These are phyloP conservation scores for Aegilops longissima DNA, from an alignment of 176 grass and related monocot species.

Conservation along the genomic window DNA sequence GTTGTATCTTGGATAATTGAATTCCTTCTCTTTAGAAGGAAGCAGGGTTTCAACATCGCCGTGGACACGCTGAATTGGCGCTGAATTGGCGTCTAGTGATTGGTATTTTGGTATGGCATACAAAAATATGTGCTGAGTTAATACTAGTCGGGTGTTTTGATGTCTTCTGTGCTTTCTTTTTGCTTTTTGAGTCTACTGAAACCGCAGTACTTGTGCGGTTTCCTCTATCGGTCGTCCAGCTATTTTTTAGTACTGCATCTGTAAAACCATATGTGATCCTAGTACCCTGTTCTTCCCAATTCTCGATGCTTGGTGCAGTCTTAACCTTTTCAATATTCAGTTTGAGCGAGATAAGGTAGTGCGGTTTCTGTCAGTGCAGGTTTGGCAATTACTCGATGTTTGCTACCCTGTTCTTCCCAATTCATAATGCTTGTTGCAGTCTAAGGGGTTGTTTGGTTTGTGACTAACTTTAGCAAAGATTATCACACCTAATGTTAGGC, in stretches of 20 bases:
- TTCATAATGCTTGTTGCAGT: too few relatives aligned
- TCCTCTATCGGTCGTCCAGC: conserved; percentile 8
- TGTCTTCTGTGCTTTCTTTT: background rate
- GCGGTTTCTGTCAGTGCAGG: too few relatives aligned
- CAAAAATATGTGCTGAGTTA: conserved; percentile 25
- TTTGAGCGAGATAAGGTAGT: background rate
- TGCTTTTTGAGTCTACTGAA: conserved; percentile 24
- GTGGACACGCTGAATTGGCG: background rate
- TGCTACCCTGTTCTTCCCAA: too few relatives aligned
- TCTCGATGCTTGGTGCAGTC: background rate
- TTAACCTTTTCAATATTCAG: background rate
- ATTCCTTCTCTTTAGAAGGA: conserved; percentile 29
- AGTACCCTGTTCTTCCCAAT: background rate
- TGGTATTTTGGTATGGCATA: conserved; percentile 26
- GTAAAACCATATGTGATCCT: conserved; percentile 12
- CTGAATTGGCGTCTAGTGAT: conserved; percentile 19
- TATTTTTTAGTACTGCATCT: conserved; percentile 9
- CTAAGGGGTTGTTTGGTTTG: too few relatives aligned
- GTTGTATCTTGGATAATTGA: conserved; percentile 48
- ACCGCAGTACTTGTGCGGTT: conserved; percentile 46
- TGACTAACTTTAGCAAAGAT: too few relatives aligned
- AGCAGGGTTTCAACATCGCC: conserved; percentile 11
- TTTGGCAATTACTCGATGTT: too few relatives aligned
- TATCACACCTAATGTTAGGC: too few relatives aligned
- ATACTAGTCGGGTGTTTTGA: conserved; percentile 15